Percentiles rank a stretch among this genome's conserved stretches.
Evolutionary conservation across 176 grass and related monocot genomes (phyloP).

Genomic region (Aegilops tauschii): DNA sequence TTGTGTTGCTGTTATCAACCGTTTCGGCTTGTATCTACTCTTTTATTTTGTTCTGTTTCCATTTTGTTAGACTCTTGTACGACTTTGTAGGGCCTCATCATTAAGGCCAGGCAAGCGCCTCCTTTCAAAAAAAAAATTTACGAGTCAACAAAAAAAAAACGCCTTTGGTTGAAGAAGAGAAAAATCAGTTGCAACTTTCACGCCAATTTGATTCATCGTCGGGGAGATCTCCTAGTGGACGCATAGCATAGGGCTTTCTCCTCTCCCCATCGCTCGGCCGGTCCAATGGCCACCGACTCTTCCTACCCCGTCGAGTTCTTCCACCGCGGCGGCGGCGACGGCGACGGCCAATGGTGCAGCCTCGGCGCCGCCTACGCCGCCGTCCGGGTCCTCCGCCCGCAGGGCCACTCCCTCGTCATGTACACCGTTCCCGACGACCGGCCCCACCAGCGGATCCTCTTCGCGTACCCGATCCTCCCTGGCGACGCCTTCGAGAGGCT

Average conservation of each 20-base stretch:
- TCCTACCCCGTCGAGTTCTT: slow-evolving; percentile 22
- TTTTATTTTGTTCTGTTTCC: no score
- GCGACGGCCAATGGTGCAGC: slow-evolving; percentile 10
- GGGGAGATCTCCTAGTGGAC: no score
- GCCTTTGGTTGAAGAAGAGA: no score
- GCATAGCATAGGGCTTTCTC: not conserved
- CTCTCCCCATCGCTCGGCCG: not conserved
- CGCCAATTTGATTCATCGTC: no score
- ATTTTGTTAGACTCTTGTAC: no score
- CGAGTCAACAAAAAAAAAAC: no score
- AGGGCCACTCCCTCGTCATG: slow-evolving; percentile 33
- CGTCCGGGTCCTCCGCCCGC: slow-evolving; percentile 34
- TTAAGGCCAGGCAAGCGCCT: no score
- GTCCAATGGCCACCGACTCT: slow-evolving; percentile 7
- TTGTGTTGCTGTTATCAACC: no score
- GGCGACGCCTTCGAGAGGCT: slow-evolving; percentile 33
- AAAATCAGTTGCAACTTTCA: no score
- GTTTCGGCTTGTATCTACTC: no score
- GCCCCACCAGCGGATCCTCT: slow-evolving; percentile 26
- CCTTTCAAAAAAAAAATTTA: no score
- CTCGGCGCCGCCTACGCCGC: slow-evolving; percentile 32
- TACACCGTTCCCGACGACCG: slow-evolving; percentile 17
- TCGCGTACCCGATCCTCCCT: slow-evolving; percentile 40
- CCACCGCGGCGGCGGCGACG: not conserved
- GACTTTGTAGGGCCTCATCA: no score